Evolutionary conservation across 495 filamentous ascomycete species (phyloP).

Genomic region (Penicillium salamii): DNA sequence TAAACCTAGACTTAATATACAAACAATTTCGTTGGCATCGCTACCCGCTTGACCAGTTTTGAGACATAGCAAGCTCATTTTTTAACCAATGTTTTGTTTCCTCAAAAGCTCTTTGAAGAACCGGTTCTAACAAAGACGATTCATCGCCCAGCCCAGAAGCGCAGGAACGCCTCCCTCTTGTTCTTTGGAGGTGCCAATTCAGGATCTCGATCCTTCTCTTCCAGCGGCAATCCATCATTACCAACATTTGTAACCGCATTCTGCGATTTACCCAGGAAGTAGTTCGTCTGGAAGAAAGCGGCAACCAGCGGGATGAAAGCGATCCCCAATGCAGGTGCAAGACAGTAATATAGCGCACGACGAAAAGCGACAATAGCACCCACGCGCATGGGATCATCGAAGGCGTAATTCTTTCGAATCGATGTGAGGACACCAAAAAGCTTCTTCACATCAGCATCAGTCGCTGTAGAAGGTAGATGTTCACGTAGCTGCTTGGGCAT

Average conservation of each 20-base stretch:
- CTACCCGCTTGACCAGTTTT: too few relatives aligned
- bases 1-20: too few relatives aligned
- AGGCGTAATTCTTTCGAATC: conserved; percentile 4
- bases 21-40: too few relatives aligned
- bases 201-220: conserved; percentile 2
- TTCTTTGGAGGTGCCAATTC: not conserved
- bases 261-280: conserved; percentile 15
- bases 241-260: conserved; percentile 14
- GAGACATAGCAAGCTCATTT: too few relatives aligned
- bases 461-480: conserved; percentile 2
- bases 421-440: conserved; percentile 5
- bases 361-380: conserved; percentile 13
- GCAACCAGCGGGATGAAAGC: conserved; percentile 7
- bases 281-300: conserved; percentile 10
- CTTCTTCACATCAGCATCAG: conserved; percentile 1
- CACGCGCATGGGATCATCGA: conserved; percentile 9
- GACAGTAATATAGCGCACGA: conserved; percentile 7
- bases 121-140: not conserved
- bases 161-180: conserved; percentile 5
- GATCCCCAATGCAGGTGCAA: conserved; percentile 1
- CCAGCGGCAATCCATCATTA: conserved; percentile 9
- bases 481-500: conserved; percentile 4
- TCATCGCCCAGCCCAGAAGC: conserved; percentile 4
- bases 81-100: not conserved
- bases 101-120: too few relatives aligned